phyloP scores from a whole-genome alignment of 495 filamentous ascomycete genomes.

The Aeminium ludgeri region DNA sequence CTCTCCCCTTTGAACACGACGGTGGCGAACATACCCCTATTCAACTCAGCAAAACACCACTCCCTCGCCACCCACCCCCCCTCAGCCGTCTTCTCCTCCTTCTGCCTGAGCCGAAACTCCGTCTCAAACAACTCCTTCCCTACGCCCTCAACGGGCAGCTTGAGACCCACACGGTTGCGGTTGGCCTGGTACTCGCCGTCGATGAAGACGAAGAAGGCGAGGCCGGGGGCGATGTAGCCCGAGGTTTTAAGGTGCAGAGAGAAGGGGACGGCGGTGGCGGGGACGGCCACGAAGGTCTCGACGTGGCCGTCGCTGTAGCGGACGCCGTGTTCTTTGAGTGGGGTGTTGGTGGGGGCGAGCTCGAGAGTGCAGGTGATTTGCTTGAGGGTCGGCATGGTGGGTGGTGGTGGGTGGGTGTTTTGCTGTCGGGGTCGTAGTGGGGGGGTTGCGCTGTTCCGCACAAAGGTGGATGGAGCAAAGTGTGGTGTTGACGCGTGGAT shows the following conservation, averaged over 20 bases:
- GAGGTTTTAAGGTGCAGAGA: slow-evolving; percentile 26
- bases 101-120: slow-evolving; percentile 30
- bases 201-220: slow-evolving; percentile 34
- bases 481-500: too few relatives aligned
- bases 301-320: slow-evolving; percentile 31
- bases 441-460: too few relatives aligned
- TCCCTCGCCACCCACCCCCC: slow-evolving; percentile 27
- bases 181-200: slow-evolving; percentile 35
- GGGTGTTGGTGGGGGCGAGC: slow-evolving; percentile 19
- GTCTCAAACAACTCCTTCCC: slow-evolving; percentile 16
- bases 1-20: too few relatives aligned
- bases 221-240: slow-evolving; percentile 30
- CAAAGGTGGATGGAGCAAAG: too few relatives aligned
- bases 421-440: too few relatives aligned
- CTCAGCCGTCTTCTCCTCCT: slow-evolving; percentile 25
- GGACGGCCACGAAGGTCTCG: slow-evolving; percentile 30
- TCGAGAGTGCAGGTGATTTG: slow-evolving; percentile 30
- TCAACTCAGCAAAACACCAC: slow-evolving; percentile 30
- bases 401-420: background rate
- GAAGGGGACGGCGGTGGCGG: slow-evolving; percentile 23
- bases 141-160: slow-evolving; percentile 13
- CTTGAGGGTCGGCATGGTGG: slow-evolving; percentile 31
- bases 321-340: slow-evolving; percentile 28
- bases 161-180: slow-evolving; percentile 28
- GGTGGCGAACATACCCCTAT: slow-evolving; percentile 26